These are phyloP conservation scores for Kwoniella mangroviensis DNA, from an alignment of 768 basidiomycete species.

Conservation along the genomic window DNA sequence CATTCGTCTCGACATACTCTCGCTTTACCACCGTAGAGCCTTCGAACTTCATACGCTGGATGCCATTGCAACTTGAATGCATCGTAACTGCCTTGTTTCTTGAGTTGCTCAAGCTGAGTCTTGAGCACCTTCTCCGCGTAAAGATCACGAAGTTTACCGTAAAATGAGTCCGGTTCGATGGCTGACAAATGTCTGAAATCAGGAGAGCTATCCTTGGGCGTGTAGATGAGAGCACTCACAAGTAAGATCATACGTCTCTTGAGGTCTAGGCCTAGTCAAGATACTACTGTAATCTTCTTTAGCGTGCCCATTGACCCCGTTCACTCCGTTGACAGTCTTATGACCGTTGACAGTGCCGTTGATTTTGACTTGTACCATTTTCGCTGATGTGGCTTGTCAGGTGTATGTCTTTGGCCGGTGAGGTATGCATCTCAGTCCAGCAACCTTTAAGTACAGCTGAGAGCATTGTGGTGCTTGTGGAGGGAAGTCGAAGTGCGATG, in stretches of 20 bases:
- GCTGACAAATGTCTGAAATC: background rate
- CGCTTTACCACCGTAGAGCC: conserved; percentile 22
- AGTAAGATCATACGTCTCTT: conserved; percentile 14
- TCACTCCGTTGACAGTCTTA: background rate
- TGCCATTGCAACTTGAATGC: conserved; percentile 43
- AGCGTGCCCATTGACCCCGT: background rate
- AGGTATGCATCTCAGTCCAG: background rate
- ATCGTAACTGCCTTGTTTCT: conserved; percentile 41
- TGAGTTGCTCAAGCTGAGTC: conserved; percentile 43
- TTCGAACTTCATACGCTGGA: conserved; percentile 35
- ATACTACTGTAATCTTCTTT: conserved; percentile 4
- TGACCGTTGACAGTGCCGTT: background rate
- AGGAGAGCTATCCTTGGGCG: background rate
- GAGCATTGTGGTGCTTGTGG: no score
- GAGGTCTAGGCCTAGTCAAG: conserved; percentile 6
- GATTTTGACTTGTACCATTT: conserved; percentile 5
- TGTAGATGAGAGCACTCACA: background rate
- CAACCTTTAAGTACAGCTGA: background rate
- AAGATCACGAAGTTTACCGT: conserved; percentile 34
- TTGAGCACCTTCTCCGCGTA: conserved; percentile 38
- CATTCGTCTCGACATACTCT: conserved; percentile 18
- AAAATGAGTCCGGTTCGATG: conserved; percentile 36
- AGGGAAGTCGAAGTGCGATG: no score
- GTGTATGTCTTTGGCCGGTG: background rate
- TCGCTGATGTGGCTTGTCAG: background rate